Conservation (phyloP, 208 protist genomes). For the Leishmania lainsoni region DNA sequence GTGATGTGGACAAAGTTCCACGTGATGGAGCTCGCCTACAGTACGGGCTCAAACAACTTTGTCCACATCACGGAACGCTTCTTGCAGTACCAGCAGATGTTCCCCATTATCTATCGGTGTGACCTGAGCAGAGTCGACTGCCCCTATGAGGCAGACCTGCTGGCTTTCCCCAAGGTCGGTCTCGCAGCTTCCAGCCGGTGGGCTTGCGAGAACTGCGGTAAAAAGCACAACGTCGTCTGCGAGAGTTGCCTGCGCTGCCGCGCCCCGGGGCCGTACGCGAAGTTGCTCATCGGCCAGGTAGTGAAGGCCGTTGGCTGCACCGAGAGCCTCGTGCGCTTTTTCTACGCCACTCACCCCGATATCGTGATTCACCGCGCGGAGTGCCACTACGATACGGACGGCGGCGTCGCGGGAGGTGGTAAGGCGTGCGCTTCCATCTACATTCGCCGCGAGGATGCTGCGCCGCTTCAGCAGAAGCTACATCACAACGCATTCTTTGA, state of each 20-base stretch:
- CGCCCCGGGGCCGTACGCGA: constrained; percentile 38
- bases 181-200: constrained; percentile 56
- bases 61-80: constrained; percentile 63
- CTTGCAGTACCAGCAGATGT: constrained; percentile 57
- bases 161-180: constrained; percentile 36
- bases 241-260: constrained; percentile 67
- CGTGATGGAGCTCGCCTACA: constrained; percentile 67
- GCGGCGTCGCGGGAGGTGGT: constrained; percentile 20
- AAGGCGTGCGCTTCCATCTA: constrained; percentile 72
- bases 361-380: constrained; percentile 59
- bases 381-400: constrained; percentile 35
- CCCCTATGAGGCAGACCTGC: constrained; percentile 39
- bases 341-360: constrained; percentile 61
- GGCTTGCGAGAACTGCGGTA: constrained; percentile 54
- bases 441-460: constrained; percentile 40
- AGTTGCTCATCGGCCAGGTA: constrained; percentile 66
- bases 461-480: constrained; percentile 42
- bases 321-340: constrained; percentile 42
- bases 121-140: constrained; percentile 30
- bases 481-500: constrained; percentile 78
- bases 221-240: constrained; percentile 54
- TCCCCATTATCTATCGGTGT: constrained; percentile 61
- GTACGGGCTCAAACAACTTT: constrained; percentile 59
- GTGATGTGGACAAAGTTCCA: constrained; percentile 71
- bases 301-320: constrained; percentile 57